Evolutionary conservation across 2,329 filamentous ascomycete genomes (phyloP).

Genomic region (Xylariomycetidae sp.): DNA sequence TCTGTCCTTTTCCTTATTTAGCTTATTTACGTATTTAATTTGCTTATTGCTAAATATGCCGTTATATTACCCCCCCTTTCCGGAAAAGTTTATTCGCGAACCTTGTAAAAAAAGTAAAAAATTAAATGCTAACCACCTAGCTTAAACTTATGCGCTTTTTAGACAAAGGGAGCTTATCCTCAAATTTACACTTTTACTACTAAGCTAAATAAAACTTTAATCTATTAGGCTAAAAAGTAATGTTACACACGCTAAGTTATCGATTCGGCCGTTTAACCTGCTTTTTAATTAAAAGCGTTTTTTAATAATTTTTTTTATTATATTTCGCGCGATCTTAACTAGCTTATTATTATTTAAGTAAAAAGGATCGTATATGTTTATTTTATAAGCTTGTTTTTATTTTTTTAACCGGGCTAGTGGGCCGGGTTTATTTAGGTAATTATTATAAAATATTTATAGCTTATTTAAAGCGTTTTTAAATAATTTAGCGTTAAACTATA

Average conservation of each 20-base stretch:
- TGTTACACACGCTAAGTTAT: background rate
- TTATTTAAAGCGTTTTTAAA: background rate
- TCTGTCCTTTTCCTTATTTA: too few species aligned
- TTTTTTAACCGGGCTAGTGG: background rate
- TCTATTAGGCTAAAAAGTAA: background rate
- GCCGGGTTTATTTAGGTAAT: background rate
- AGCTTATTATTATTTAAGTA: background rate
- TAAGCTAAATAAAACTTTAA: too few species aligned
- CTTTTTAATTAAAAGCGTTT: background rate
- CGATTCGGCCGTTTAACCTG: too few species aligned
- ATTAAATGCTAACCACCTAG: too few species aligned
- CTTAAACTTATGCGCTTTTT: too few species aligned
- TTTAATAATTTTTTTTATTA: background rate
- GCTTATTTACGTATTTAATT: too few species aligned
- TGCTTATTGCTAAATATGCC: too few species aligned
- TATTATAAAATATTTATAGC: background rate
- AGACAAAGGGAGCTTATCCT: too few species aligned
- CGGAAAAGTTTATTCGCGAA: too few species aligned
- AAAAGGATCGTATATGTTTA: background rate
- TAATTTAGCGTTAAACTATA: background rate
- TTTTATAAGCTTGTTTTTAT: background rate
- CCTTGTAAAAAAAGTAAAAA: too few species aligned
- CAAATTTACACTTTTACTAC: too few species aligned
- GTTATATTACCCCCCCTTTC: too few species aligned
- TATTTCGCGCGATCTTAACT: background rate